phyloP scores from a whole-genome alignment of 768 basidiomycete species.

The Lactarius sanguifluus region DNA sequence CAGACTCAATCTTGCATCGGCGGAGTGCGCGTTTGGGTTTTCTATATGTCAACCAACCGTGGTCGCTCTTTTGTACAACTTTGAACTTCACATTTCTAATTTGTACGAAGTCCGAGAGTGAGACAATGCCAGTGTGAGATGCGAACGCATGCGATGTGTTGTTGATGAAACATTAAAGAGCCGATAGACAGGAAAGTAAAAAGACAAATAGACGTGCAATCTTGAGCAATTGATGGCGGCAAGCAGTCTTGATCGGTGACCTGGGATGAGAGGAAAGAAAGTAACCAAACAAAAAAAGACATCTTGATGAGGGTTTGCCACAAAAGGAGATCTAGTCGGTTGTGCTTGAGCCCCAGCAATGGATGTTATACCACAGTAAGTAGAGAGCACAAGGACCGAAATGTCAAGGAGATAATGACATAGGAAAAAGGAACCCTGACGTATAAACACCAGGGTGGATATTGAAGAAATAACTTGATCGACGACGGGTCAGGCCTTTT shows the following conservation, averaged over 20 bases:
- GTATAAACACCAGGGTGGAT: conserved; percentile 31
- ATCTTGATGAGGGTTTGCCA: conserved; percentile 33
- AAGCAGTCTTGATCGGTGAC: conserved; percentile 36
- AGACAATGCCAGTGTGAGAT: conserved; percentile 38
- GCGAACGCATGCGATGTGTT: conserved; percentile 31
- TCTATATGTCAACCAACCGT: conserved; percentile 35
- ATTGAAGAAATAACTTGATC: too few relatives aligned
- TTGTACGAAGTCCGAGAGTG: conserved; percentile 35
- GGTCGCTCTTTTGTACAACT: conserved; percentile 42
- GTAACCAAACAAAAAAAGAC: conserved; percentile 31
- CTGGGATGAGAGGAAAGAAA: conserved; percentile 42
- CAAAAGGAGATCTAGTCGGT: conserved; percentile 33
- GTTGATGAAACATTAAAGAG: conserved; percentile 28
- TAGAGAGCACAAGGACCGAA: conserved; percentile 33
- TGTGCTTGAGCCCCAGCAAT: conserved; percentile 36
- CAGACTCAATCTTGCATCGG: too few relatives aligned
- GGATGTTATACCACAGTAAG: conserved; percentile 27
- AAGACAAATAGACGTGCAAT: conserved; percentile 21
- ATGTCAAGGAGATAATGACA: conserved; percentile 49
- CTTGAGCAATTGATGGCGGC: conserved; percentile 28
- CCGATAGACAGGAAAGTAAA: conserved; percentile 12
- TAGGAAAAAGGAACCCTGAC: conserved; percentile 31
- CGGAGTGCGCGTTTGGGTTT: conserved; percentile 30
- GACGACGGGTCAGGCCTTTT: too few relatives aligned
- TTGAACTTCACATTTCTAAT: conserved; percentile 34